Conservation (phyloP, 495 filamentous ascomycete genomes). For the Aspergillus sparsus region DNA sequence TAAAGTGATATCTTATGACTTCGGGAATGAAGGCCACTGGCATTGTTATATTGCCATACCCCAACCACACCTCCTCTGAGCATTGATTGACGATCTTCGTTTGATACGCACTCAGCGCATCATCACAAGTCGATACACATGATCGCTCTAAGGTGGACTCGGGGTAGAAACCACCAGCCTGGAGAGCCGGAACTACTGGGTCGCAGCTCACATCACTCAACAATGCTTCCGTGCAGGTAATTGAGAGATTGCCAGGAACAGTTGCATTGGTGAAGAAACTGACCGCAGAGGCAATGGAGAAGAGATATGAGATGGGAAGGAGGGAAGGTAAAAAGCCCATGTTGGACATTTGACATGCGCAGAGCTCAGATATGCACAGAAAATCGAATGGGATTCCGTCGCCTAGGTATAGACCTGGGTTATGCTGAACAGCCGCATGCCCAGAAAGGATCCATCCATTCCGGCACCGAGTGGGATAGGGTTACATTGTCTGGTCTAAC, state of each 20-base stretch:
- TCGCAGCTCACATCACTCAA: not conserved
- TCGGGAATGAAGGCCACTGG: not conserved
- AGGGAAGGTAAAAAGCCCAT: not conserved
- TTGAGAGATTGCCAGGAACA: not conserved
- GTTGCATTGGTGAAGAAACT: not conserved
- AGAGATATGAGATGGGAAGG: not conserved
- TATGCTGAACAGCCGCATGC: too few species aligned
- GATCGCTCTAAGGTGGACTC: not conserved
- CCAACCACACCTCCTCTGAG: not conserved
- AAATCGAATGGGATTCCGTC: too few species aligned
- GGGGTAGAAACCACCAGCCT: not conserved
- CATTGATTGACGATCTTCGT: not conserved
- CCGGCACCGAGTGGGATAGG: too few species aligned
- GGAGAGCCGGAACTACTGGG: not conserved
- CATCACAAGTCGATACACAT: not conserved
- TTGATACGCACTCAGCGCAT: not conserved
- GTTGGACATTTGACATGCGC: not conserved
- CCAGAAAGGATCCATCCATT: too few species aligned
- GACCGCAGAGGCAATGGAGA: not conserved
- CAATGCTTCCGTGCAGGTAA: not conserved
- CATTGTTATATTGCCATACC: not conserved
- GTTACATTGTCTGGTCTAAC: too few species aligned
- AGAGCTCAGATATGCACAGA: too few species aligned
- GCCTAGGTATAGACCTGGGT: too few species aligned
- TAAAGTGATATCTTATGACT: not conserved